phyloP scores from a whole-genome alignment of 768 basidiomycete genomes.

The Lentinula aciculospora region DNA sequence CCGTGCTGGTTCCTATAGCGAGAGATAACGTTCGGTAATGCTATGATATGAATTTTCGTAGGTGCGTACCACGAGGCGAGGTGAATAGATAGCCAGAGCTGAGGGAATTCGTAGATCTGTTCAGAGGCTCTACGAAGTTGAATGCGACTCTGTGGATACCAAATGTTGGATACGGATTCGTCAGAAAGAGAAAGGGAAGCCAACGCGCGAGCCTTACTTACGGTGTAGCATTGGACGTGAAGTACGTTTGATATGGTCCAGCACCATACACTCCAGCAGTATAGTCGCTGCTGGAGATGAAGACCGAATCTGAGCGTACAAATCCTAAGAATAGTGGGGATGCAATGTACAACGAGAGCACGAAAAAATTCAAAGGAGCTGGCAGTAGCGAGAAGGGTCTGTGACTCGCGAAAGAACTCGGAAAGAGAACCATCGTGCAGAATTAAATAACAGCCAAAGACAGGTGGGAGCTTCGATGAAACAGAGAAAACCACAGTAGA shows the following conservation, averaged over 20 bases:
- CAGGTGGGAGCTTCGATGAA: too few relatives aligned
- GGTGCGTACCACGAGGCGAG: neutral
- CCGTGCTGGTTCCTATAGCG: neutral
- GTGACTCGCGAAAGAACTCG: too few relatives aligned
- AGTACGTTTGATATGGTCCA: slow-evolving; percentile 1
- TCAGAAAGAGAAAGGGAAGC: neutral
- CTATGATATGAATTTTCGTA: too few relatives aligned
- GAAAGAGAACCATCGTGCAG: too few relatives aligned
- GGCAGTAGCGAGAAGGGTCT: too few relatives aligned
- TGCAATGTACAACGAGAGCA: too few relatives aligned
- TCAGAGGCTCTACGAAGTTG: neutral
- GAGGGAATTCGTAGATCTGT: neutral
- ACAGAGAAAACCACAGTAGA: too few relatives aligned
- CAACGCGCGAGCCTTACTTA: neutral
- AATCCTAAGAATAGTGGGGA: neutral
- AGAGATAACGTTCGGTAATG: neutral
- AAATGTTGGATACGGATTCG: neutral
- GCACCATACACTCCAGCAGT: neutral
- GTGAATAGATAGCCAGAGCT: slow-evolving; percentile 1
- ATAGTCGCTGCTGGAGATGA: neutral
- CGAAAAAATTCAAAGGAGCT: too few relatives aligned
- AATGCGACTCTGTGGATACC: slow-evolving; percentile 3
- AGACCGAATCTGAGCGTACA: neutral
- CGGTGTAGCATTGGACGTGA: slow-evolving; percentile 1
- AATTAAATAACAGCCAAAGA: too few relatives aligned